Evolutionary conservation across 2,329 filamentous ascomycete genomes (phyloP), one percentile per base, ranked within the genome.

Genomic region (Alternaria conjuncta): DNA sequence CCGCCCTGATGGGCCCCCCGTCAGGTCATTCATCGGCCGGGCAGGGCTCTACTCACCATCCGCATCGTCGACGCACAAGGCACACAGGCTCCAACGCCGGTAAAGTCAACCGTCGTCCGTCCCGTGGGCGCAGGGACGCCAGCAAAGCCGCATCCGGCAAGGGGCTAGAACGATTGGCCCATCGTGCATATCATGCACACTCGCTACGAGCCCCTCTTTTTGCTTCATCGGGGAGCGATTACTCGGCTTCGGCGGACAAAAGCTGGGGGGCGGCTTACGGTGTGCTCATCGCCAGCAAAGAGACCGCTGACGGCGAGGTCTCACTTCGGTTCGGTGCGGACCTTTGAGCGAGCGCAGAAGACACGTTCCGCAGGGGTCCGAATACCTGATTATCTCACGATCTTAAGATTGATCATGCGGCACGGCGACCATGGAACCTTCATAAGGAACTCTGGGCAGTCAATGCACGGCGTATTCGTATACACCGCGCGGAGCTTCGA

Each of bases 21-120:
- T 43, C 44, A 63, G 50, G 54, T 41, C 56, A 53, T 56, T 50
- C 60, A 62, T 44, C 57, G 23, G 28, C 46, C 46, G 54, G 53
- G 23, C 47, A 32, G 30, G 30, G 54, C 50, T 55, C 54, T 55
- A 43, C 60, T 57, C 51, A 59, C 60, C 55, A 61, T 65, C 65
- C 67, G 70, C 60, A 59, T 60, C 58, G 62, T 61, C 58, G 64
- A 63, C 60, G 69, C 69, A 71, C 67, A 66, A 70, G 65, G 50
- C 69, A 58, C 58, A 43, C 58, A 61, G 57, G 55, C 61, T 20
- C 45, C 30, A 54, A 63, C 55, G 60, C 60, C 63, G 64, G 69
- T 62, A 64, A 58, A 23, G 60, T 59, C 61, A 57, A 63, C 60
- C 49, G 63, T 66, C 64, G 49, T 61, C 65, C 65, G 55, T 64